Conservation (phyloP, 192 early-diverging fungal species). For the Backusella tuberculispora region DNA sequence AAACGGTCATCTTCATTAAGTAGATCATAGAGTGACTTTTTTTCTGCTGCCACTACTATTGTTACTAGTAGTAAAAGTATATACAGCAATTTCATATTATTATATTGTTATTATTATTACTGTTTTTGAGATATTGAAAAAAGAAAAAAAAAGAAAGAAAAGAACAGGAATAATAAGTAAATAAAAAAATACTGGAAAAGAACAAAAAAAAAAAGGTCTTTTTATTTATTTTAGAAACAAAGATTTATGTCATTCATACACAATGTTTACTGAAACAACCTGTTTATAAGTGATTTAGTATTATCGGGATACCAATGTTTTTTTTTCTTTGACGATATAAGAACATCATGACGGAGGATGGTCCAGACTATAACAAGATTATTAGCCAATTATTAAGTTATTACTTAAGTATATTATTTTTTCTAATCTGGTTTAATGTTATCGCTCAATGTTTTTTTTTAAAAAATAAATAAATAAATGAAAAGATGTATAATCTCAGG, state of each 20-base stretch:
- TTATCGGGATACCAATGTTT: not conserved
- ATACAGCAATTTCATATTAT: not conserved
- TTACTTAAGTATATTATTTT: not conserved
- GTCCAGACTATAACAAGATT: not conserved
- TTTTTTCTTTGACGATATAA: not conserved
- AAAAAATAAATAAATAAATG: no score
- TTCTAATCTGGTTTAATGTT: not conserved
- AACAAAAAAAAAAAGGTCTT: not conserved
- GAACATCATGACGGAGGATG: conserved; percentile 2
- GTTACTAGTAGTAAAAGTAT: conserved; percentile 3
- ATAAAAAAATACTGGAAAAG: not conserved
- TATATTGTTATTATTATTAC: no score
- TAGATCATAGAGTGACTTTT: conserved; percentile 1
- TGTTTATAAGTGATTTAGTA: not conserved
- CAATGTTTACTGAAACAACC: not conserved
- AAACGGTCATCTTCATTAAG: not conserved
- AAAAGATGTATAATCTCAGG: no score
- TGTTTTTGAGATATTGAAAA: not conserved
- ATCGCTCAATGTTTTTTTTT: no score
- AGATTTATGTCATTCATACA: not conserved
- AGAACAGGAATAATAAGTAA: no score
- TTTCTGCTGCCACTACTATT: not conserved
- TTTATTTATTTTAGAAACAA: not conserved
- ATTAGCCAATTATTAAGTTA: no score
- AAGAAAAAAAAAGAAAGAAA: not conserved